Base-by-base conservation (phyloP, 768 basidiomycete genomes). In the Cystobasidium ongulense region DNA sequence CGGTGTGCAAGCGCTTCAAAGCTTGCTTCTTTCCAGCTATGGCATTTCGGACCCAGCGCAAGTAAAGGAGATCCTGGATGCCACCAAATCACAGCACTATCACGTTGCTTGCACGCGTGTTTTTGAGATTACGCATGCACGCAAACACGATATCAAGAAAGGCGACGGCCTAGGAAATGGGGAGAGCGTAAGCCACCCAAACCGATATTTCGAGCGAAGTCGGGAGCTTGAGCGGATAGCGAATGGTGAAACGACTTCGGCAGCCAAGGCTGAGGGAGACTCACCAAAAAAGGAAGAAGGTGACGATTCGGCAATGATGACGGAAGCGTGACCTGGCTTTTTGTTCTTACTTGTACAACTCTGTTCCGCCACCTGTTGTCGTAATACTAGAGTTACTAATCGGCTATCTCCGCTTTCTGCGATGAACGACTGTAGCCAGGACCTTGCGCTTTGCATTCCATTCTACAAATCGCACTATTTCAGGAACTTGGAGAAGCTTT, bases 51-150 rank as follows among this genome's bases (percentile, higher is more conserved):
- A 85, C 4, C 82, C 86, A 4, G 81, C 84, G 0, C 91, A 97
- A 78, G 81, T 95, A 74, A 86, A 87, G 17, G 96, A 98, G 80
- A 86, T 98, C 73, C 86, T 91, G 84, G 84, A 84, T 61, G 86
- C 85, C 1, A 90, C 95, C 63, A 91, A 90, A 79, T 84, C 84
- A 21, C 83, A 85, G 1, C 92, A 95, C 80, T 95, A 88, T 80
- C 95, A 99, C 80, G 89, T 97, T 54, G 95, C 94, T 7, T 99
- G 96, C 82, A 98, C 96, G 10, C 86, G 94, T 27, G 92, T 98
- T 25, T 99, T 92, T 81, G 96, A 99, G 83, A 85, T 96, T 33
- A 96, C 93, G 29, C 95, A 98, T 80, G 87, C 76, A 33, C 33
- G 50, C 25, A 76, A 75, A 63, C 64, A 77, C 13, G 81, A 89